A percentile compares a stretch with the other conserved stretches of the same genome.
These are phyloP conservation scores for Novymonas esmeraldas DNA, from an alignment of 208 protist genomes.

Conservation along the genomic window DNA sequence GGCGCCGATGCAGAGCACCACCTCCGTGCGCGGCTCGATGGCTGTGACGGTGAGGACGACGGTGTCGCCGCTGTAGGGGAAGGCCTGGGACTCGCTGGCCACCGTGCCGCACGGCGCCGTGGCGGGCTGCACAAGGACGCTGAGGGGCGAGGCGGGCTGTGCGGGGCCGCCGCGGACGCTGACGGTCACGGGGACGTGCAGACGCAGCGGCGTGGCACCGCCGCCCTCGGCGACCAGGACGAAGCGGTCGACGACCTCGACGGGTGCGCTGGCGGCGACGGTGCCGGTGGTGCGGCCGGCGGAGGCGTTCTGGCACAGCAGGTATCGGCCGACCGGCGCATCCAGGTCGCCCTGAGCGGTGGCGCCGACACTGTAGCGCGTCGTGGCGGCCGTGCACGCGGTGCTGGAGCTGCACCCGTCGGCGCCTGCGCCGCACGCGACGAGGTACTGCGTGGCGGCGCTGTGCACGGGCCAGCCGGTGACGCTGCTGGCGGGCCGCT, in stretches of 20 bases:
- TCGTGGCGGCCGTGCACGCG: conserved; percentile 20
- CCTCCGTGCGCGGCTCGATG: conserved; percentile 1
- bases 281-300: conserved; percentile 9
- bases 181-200: conserved; percentile 33
- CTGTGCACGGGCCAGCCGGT: conserved; percentile 35
- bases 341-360: conserved; percentile 11
- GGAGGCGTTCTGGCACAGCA: conserved; percentile 51
- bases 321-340: conserved; percentile 33
- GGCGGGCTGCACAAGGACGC: conserved; percentile 24
- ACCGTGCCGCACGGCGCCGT: conserved; percentile 21
- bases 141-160: background rate
- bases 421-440: conserved; percentile 22
- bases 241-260: conserved; percentile 42
- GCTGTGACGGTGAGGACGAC: conserved; percentile 11
- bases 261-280: conserved; percentile 28
- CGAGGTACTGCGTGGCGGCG: conserved; percentile 39
- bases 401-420: conserved; percentile 20
- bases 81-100: conserved; percentile 8
- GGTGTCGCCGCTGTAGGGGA: conserved; percentile 10
- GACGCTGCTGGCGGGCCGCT: conserved; percentile 32
- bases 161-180: conserved; percentile 29
- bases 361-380: conserved; percentile 34
- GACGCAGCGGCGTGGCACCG: conserved; percentile 24
- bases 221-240: conserved; percentile 21
- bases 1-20: conserved; percentile 23